phyloP scores from a whole-genome alignment of 495 filamentous ascomycete genomes.

The Xylaria intraflava region DNA sequence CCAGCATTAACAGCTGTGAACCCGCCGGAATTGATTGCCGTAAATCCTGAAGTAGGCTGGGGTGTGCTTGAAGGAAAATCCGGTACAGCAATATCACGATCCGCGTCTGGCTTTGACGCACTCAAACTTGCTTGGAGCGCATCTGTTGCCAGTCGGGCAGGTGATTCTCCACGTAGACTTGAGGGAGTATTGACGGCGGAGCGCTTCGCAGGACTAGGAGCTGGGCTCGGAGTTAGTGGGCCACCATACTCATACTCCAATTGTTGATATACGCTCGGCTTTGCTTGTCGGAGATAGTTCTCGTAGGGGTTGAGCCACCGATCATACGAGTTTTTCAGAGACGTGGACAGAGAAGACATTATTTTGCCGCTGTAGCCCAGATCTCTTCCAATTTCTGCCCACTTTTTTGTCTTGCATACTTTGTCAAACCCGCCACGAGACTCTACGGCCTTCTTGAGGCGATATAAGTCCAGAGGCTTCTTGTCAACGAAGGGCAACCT shows the following conservation, averaged over 20 bases:
- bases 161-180: constrained; percentile 58
- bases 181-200: constrained; percentile 62
- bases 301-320: constrained; percentile 95
- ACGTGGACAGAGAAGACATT: constrained; percentile 99
- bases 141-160: constrained; percentile 61
- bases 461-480: constrained; percentile 90
- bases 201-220: constrained; percentile 77
- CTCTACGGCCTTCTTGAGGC: constrained; percentile 94
- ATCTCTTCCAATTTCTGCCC: constrained; percentile 97
- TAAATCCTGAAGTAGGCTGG: constrained; percentile 53
- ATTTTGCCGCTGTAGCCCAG: constrained; percentile 99
- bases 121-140: constrained; percentile 60
- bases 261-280: constrained; percentile 94
- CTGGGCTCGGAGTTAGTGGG: constrained; percentile 87
- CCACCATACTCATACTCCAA: constrained; percentile 90
- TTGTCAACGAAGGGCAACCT: constrained; percentile 96
- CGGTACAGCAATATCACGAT: constrained; percentile 46
- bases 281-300: constrained; percentile 85
- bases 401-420: constrained; percentile 97
- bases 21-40: constrained; percentile 59
- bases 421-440: constrained; percentile 86
- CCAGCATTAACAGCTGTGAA: constrained; percentile 49
- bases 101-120: constrained; percentile 39
- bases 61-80: constrained; percentile 43
- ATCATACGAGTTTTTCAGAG: constrained; percentile 96